Base-by-base conservation (phyloP, 345 rosid genomes). In the Rhizophora mangle region DNA sequence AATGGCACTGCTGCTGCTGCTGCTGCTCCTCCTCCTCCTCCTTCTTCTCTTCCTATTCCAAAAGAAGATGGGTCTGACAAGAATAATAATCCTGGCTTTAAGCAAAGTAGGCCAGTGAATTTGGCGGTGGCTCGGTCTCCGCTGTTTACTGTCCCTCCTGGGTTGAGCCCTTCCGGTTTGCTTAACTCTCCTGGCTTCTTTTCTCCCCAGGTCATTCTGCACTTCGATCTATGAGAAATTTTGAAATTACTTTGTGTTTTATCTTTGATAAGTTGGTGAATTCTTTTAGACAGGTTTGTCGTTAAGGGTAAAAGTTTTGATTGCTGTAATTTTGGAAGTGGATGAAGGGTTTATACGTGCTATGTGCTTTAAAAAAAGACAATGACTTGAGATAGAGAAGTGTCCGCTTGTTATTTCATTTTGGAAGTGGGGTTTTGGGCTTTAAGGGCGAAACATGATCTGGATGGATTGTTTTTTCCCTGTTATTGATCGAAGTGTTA, bases 91-190 rank as follows among this genome's bases (percentile, higher is more conserved):
- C 37, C 69, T 53, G 90, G 87, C 71, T 83, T 80, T 76, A 88
- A 86, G 78, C 83, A 79, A 61, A 83, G 65, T 56, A 69, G 83
- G 77, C 90, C 87, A 20, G 58, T 64, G 83, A 72, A 66, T 73
- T 84, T 80, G 84, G 75, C 75, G 67, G 85, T 83, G 64, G 82
- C 74, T 68, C 76, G 72, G 71, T 79, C 94, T 60, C 86, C 91
- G 27, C 49, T 83, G 71, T 88, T 89, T 69, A 87, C 92, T 64
- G 86, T 89, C 62, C 96, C 97, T 60, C 80, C 97, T 66, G 99
- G 96, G 32, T 70, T 92, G 75, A 95, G 97, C 76, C 99, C 99
- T 77, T 92, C 97, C 56, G 89, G 91, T 69, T 84, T 91, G 80
- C 92, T 94, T 56, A 81, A 76, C 52, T 89, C 96, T 24, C 95